A percentile compares a stretch with the other conserved stretches of the same genome.
phyloP scores from a whole-genome alignment of 805 yeast genomes.

The Candida tibetensis region DNA sequence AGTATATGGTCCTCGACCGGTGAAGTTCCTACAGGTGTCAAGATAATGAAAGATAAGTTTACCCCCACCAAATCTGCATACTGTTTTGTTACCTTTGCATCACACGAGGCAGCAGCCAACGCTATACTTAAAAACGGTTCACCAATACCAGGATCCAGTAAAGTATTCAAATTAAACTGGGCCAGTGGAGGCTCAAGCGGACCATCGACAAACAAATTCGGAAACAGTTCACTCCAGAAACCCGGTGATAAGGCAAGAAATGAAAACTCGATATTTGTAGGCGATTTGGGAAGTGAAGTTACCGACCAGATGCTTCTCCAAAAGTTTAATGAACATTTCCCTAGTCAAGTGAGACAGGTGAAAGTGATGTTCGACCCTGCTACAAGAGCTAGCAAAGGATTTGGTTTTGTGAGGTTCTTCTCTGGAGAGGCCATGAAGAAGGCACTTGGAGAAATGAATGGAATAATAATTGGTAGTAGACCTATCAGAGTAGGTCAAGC shows the following conservation, averaged over 20 bases:
- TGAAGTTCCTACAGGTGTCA: constrained; percentile 57
- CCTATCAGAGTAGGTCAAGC: constrained; percentile 70
- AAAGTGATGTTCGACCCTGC: constrained; percentile 74
- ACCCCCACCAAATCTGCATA: constrained; percentile 46
- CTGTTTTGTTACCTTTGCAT: constrained; percentile 76
- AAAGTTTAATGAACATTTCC: constrained; percentile 63
- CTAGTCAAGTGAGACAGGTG: constrained; percentile 66
- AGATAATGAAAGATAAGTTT: constrained; percentile 66
- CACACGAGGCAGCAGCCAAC: constrained; percentile 55
- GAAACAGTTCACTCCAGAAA: not conserved
- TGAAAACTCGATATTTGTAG: constrained; percentile 77
- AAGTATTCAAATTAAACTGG: constrained; percentile 72
- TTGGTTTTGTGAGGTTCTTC: constrained; percentile 82
- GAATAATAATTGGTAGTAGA: constrained; percentile 64
- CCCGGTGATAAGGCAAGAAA: constrained; percentile 4
- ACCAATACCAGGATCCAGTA: constrained; percentile 63
- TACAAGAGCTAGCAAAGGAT: constrained; percentile 75
- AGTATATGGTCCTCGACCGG: constrained; percentile 71
- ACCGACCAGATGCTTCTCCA: constrained; percentile 64
- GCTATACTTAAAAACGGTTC: constrained; percentile 70
- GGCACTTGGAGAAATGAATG: constrained; percentile 81
- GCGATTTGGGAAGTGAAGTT: constrained; percentile 74
- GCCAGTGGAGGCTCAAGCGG: constrained; percentile 53
- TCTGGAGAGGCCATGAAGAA: constrained; percentile 65
- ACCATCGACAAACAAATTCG: not conserved